phyloP scores from a whole-genome alignment of 208 protist genomes.

The Wallacemonas sp. region DNA sequence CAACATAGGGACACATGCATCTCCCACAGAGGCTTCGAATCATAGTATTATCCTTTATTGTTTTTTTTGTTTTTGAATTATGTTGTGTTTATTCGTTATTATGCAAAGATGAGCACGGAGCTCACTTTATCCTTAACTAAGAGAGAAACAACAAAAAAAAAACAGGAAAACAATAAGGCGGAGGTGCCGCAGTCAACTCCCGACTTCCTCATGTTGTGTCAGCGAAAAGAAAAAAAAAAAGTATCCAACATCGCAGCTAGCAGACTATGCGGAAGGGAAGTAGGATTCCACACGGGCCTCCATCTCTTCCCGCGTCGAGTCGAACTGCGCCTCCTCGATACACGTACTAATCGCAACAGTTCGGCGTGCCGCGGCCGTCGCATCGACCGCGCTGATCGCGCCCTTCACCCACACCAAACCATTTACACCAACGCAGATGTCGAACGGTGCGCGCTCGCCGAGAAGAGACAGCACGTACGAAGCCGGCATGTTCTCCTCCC shows the following conservation, averaged over 20 bases:
- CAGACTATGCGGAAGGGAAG: slow-evolving; percentile 47
- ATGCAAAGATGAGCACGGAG: too few species aligned
- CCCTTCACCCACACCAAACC: slow-evolving; percentile 83
- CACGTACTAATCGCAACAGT: slow-evolving; percentile 77
- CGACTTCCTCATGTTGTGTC: too few species aligned
- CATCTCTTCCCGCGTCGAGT: slow-evolving; percentile 67
- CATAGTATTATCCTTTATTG: too few species aligned
- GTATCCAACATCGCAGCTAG: too few species aligned
- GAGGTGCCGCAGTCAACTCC: too few species aligned
- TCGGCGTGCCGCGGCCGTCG: slow-evolving; percentile 43
- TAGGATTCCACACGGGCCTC: slow-evolving; percentile 65
- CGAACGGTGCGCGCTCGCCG: slow-evolving; percentile 65
- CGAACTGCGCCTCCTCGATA: slow-evolving; percentile 72
- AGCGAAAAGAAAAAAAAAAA: background rate
- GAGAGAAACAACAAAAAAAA: too few species aligned
- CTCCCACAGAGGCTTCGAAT: too few species aligned
- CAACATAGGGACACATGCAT: too few species aligned
- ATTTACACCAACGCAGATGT: slow-evolving; percentile 77
- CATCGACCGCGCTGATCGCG: slow-evolving; percentile 40
- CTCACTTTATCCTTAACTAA: too few species aligned
- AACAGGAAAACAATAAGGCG: too few species aligned
- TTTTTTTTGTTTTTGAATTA: too few species aligned
- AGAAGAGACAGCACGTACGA: slow-evolving; percentile 65
- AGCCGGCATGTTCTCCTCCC: slow-evolving; percentile 28
- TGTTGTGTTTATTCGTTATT: too few species aligned